phyloP scores from a whole-genome alignment of 202 grass and related monocot species.

The Eragrostis tef region DNA sequence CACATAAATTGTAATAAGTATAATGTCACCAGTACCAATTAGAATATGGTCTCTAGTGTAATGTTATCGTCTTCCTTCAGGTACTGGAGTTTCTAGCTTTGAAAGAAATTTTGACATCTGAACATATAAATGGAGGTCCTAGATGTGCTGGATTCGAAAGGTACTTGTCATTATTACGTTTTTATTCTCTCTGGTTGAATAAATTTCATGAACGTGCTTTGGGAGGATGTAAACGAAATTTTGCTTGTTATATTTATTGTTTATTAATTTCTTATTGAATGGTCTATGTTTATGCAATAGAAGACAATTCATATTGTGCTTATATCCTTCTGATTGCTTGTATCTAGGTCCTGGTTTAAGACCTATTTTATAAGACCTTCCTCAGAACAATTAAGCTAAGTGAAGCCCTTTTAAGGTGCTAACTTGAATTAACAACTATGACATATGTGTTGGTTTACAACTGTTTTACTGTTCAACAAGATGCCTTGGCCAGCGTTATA shows the following conservation, averaged over 20 bases:
- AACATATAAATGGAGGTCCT: conserved; percentile 86
- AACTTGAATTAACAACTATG: not conserved
- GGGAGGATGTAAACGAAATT: not conserved
- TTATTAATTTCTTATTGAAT: conserved; percentile 3
- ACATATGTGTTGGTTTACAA: conserved; percentile 34
- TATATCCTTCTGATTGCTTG: conserved; percentile 18
- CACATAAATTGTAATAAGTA: conserved; percentile 5
- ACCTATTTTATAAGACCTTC: conserved; percentile 23
- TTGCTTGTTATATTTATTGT: conserved; percentile 1
- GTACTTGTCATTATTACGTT: conserved; percentile 44
- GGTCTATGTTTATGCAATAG: conserved; percentile 9
- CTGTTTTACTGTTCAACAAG: conserved; percentile 21
- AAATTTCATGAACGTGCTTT: conserved; percentile 24
- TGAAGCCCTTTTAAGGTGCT: not conserved
- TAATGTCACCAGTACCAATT: not conserved
- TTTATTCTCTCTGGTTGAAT: conserved; percentile 24
- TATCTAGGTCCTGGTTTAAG: conserved; percentile 6
- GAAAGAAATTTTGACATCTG: conserved; percentile 63
- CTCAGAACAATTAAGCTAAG: conserved; percentile 15
- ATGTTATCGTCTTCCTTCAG: conserved; percentile 48
- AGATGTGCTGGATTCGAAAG: conserved; percentile 78
- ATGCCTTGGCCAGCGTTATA: conserved; percentile 15
- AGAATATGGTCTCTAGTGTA: conserved; percentile 19
- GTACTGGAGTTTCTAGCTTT: conserved; percentile 85
- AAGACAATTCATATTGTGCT: not conserved